phyloP scores from a whole-genome alignment of 2,329 filamentous ascomycete species.

The Xylariales sp. region DNA sequence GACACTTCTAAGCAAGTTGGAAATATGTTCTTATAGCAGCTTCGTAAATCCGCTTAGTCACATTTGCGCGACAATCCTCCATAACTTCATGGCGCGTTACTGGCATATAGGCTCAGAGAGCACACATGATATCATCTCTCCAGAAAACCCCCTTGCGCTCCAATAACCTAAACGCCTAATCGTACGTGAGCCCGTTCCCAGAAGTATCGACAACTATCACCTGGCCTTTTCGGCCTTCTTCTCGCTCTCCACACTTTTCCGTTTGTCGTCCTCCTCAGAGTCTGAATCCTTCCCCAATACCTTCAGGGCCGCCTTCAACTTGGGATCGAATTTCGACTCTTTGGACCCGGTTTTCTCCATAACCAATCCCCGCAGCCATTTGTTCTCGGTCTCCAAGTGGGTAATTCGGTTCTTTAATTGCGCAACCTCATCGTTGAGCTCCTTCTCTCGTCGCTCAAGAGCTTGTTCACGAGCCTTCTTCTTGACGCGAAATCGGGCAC shows the following conservation, averaged over 20 bases:
- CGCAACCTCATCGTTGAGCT: slow-evolving; percentile 75
- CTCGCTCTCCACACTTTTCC: no score
- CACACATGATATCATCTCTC: neutral
- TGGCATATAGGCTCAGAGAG: neutral
- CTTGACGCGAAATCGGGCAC: slow-evolving; percentile 85
- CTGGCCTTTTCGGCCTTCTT: no score
- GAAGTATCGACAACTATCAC: no score
- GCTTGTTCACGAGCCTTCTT: slow-evolving; percentile 93
- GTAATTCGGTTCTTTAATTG: slow-evolving; percentile 67
- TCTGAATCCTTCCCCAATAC: slow-evolving; percentile 14
- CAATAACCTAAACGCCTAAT: slow-evolving; percentile 2
- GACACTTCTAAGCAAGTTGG: no score
- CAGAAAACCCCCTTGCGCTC: slow-evolving; percentile 1
- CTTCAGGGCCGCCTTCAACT: slow-evolving; percentile 24
- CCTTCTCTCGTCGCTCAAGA: slow-evolving; percentile 75
- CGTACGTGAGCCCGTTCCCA: slow-evolving; percentile 1
- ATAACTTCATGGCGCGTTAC: neutral
- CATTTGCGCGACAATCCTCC: no score
- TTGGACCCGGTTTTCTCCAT: slow-evolving; percentile 73
- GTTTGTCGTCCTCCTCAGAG: slow-evolving; percentile 6
- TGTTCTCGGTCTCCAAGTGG: slow-evolving; percentile 52
- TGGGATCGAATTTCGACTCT: slow-evolving; percentile 42
- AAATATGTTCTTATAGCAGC: no score
- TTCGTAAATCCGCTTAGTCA: no score
- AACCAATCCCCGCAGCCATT: slow-evolving; percentile 55